Evolutionary conservation across 1,139 yeast genomes (phyloP), one percentile per base, ranked within the genome.

Genomic region (Magnusiomyces clavatus): DNA sequence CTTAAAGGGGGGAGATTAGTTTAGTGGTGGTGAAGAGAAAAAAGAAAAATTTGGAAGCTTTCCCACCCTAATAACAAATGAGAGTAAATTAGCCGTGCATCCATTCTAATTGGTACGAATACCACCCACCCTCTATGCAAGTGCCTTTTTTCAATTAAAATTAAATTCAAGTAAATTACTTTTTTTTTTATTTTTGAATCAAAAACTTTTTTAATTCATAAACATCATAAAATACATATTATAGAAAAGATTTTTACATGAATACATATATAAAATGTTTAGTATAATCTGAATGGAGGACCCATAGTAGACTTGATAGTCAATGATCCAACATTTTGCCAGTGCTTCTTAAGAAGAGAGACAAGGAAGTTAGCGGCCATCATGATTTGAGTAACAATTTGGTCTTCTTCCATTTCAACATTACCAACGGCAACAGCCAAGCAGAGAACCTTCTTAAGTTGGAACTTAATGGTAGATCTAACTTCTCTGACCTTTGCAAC

Each of bases 321-420:
- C 78, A 94, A 81, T 72, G 98, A 92, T 71, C 98, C 97, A 74
- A 94, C 97, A 80, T 94, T 94, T 84, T 94, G 98, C 98, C 98
- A 92, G 96, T 92, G 90, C 94, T 94, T 94, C 96, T 94, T 94
- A 77, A 94, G 85, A 77, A 94, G 81, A 68, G 99, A 94, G 67
- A 94, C 98, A 77, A 94, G 87, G 83, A 94, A 94, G 96, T 94
- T 94, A 69, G 95, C 83, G 69, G 98, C 83, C 92, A 94, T 83
- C 89, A 94, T 83, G 81, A 94, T 88, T 79, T 94, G 98, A 84
- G 92, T 86, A 69, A 87, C 96, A 74, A 94, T 81, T 69, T 82
- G 81, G 69, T 89, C 97, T 80, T 89, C 95, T 72, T 87, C 95
- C 98, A 94, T 92, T 77, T 90, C 90, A 70, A 94, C 97, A 94